Evolutionary conservation across 768 basidiomycete genomes (phyloP), one percentile per base, ranked within the genome.

Genomic region (Lentinula guzmanii): DNA sequence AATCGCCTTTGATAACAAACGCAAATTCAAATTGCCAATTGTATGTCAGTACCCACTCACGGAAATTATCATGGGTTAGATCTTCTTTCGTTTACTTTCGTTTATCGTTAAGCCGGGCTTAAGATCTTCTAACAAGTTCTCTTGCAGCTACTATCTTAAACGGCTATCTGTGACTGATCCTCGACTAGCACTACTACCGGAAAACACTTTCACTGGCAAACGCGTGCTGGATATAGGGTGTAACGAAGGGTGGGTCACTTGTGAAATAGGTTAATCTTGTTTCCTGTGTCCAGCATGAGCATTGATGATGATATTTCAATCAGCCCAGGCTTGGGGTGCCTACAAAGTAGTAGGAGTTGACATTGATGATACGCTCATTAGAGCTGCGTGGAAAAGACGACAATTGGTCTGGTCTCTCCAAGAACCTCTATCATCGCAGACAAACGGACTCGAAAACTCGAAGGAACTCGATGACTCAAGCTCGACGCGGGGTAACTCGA

Each of bases 241-340:
- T 69, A 96, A 95, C 70, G 87, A 91, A 68, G 93, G 93, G 7
- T 84, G 82, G 80, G 86, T 95, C 39, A 88, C 90, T 1, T 89
- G 89, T 69, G 91, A 95, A 70, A 85, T 95, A n/a, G 93, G 93
- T 88, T 64, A 52, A 77, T 52, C 13, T 24, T 4, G 35, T 2
- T 16, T 46, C 28, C 13, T 35, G 3, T 24, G 9, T 28, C n/a
- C 43, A 60, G 39, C 28, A 43, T 3, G 8, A 15, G 41, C 6
- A 37, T 16, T 28, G 51, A 21, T 43, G 48, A 64, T 51, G 65
- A 37, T 13, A 11, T 9, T 15, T 35, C 52, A 58, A 55, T 16
- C 3, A 63, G 91, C 88, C 31, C 92, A 91, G 68, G 71, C 73
- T 1, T 79, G 79, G 71, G 82, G 81, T 1, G 87, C 91, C 5